Percentiles rank a stretch among this genome's conserved stretches.
phyloP scores from a whole-genome alignment of 2,329 filamentous ascomycete species.

The Fusarium chuoi region DNA sequence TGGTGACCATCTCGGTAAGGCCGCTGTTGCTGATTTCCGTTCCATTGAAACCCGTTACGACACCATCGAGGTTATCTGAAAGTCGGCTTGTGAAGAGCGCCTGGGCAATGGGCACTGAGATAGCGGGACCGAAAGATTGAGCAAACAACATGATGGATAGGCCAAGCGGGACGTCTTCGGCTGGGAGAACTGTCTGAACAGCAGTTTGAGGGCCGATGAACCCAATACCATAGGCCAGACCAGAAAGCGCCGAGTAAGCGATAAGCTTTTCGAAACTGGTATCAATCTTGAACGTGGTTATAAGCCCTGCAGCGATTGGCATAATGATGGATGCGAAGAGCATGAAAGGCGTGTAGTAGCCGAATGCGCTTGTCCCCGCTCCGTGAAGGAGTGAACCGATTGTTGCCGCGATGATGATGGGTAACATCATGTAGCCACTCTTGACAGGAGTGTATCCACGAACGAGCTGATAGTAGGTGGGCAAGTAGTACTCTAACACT shows the following conservation, averaged over 20 bases:
- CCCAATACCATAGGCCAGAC: constrained; percentile 20
- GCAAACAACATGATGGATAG: constrained; percentile 39
- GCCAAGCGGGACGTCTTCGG: constrained; percentile 25
- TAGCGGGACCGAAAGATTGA: constrained; percentile 32
- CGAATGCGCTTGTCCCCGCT: constrained; percentile 8
- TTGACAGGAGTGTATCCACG: constrained; percentile 50
- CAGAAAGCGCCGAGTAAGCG: constrained; percentile 5
- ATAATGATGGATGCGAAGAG: constrained; percentile 14
- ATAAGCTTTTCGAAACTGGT: constrained; percentile 6
- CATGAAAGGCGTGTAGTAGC: constrained; percentile 29
- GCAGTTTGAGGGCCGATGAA: constrained; percentile 25
- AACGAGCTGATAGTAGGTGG: constrained; percentile 56
- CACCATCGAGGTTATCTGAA: not conserved
- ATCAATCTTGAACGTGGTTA: constrained; percentile 15
- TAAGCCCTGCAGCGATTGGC: constrained; percentile 6
- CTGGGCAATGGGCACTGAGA: constrained; percentile 29
- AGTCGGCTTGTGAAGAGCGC: constrained; percentile 32
- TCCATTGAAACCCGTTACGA: not conserved
- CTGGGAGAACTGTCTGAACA: constrained; percentile 5
- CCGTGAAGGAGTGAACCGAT: constrained; percentile 21
- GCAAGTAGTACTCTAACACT: constrained; percentile 49
- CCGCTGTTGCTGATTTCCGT: not conserved
- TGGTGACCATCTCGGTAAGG: not conserved
- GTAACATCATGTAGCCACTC: constrained; percentile 42
- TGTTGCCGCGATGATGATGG: constrained; percentile 21